A percentile compares a stretch with the other conserved stretches of the same genome.
phyloP scores from a whole-genome alignment of 129 eudicot species.

The Ambrosia artemisiifolia region DNA sequence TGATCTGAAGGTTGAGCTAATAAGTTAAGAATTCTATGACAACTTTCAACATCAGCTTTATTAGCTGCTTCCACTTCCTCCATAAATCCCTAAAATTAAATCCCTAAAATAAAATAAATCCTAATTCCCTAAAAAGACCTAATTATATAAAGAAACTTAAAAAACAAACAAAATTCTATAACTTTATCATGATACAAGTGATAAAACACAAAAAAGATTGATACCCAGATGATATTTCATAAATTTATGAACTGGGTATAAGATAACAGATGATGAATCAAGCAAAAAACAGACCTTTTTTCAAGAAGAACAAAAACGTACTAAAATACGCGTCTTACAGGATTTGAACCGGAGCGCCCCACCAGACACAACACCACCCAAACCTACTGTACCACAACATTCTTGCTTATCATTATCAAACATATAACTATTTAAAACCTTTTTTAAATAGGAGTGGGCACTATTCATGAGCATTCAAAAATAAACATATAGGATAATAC shows the following conservation, averaged over 20 bases:
- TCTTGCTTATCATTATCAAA: too few species aligned
- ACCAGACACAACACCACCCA: too few species aligned
- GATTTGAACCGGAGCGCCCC: too few species aligned
- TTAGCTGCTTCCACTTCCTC: slow-evolving; percentile 86
- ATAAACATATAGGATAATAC: too few species aligned
- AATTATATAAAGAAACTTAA: slow-evolving; percentile 3
- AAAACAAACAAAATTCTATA: neutral
- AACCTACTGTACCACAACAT: too few species aligned
- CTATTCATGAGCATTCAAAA: too few species aligned
- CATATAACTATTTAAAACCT: too few species aligned
- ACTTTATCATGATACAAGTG: neutral
- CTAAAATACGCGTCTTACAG: too few species aligned
- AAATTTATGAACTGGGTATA: slow-evolving; percentile 2
- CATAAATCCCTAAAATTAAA: slow-evolving; percentile 37
- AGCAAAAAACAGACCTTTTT: slow-evolving; percentile 45
- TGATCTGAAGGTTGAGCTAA: slow-evolving; percentile 65
- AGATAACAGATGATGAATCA: slow-evolving; percentile 9
- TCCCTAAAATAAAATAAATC: neutral
- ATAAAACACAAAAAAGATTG: neutral
- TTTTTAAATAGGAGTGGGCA: too few species aligned
- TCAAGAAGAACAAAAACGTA: too few species aligned
- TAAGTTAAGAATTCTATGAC: slow-evolving; percentile 59
- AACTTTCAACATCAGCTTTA: slow-evolving; percentile 75
- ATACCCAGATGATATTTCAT: neutral
- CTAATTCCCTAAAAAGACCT: slow-evolving; percentile 6